Conservation (phyloP, 2,329 filamentous ascomycete genomes). For the Arachnomyces sp. region DNA sequence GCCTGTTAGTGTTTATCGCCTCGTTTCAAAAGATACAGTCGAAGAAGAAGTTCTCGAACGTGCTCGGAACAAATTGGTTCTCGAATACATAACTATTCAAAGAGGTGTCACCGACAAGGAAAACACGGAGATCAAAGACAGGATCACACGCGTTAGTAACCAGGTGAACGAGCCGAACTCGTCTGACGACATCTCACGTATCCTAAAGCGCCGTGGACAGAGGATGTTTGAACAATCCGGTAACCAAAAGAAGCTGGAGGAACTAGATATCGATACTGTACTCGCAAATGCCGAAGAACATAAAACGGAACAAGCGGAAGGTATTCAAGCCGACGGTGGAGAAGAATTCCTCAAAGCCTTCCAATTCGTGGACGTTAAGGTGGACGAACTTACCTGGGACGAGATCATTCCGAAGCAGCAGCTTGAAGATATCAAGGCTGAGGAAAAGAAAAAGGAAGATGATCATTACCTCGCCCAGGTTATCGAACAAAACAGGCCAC, state of each 20-base stretch:
- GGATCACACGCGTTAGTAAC: conserved; percentile 58
- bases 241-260: conserved; percentile 93
- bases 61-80: conserved; percentile 91
- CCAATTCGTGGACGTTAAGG: conserved; percentile 95
- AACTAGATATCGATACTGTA: conserved; percentile 89
- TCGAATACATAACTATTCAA: conserved; percentile 96
- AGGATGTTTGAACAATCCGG: conserved; percentile 98
- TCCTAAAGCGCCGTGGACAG: conserved; percentile 95
- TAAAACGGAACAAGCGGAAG: conserved; percentile 89
- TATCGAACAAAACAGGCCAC: conserved; percentile 76
- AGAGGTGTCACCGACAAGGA: conserved; percentile 93
- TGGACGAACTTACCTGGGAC: conserved; percentile 89
- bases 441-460: conserved; percentile 77
- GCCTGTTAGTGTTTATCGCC: conserved; percentile 89
- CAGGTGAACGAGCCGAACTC: conserved; percentile 70
- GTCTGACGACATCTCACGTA: conserved; percentile 89
- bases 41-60: conserved; percentile 96
- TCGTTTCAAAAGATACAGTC: conserved; percentile 96
- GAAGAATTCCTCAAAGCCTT: conserved; percentile 87
- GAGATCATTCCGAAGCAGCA: conserved; percentile 95
- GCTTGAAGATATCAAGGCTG: conserved; percentile 78
- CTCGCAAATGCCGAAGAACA: conserved; percentile 95
- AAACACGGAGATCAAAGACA: conserved; percentile 72
- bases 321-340: conserved; percentile 89
- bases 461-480: conserved; percentile 75